Evolutionary conservation across 805 yeast species (phyloP), one percentile per base, ranked within the genome.

Genomic region (Zygoascus ofunaensis): DNA sequence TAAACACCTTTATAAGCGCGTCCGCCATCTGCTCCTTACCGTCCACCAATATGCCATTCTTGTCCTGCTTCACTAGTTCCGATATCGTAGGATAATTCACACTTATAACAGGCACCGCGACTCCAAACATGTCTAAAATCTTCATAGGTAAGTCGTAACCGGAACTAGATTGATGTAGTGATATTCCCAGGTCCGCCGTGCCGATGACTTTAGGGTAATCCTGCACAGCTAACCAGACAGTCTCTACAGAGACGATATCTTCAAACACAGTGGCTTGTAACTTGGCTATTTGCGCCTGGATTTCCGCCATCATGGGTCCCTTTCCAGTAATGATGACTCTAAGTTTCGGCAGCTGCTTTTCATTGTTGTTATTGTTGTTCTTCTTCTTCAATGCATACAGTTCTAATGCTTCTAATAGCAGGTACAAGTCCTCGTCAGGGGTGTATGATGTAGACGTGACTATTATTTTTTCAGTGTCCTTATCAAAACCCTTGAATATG

Each of bases 71-170:
- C 1, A 92, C 90, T 37, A 92, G 66, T 59, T 92, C 98, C 4
- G 69, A 68, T 12, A 90, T 71, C 1, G 95, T 90, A 0, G 82
- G 77, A 59, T 86, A 92, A 32, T 71, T 67, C 46, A 89, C 68
- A 0, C 95, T 77, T 2, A 89, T 68, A 0, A 87, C 97, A 1
- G 98, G 99, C 10, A 92, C 67, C 0, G 97, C 97, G 51, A 92
- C 84, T 0, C 98, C 98, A 68, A 90, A 89, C 74, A 90, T 79
- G 57, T 92, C 99, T 4, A 90, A 81, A 30, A 92, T 84, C 62
- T 92, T 92, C 99, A 92, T 92, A 1, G 99, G 99, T 46, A 92
- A 70, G 57, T 92, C 99, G 45, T 84, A 71, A 0, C 99, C 98
- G 38, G 95, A 83, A 37, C 94, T 82, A 0, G 97, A 89, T 3